Conservation (phyloP, 306 rosid species). For the Trichosanthes cucumerina region DNA sequence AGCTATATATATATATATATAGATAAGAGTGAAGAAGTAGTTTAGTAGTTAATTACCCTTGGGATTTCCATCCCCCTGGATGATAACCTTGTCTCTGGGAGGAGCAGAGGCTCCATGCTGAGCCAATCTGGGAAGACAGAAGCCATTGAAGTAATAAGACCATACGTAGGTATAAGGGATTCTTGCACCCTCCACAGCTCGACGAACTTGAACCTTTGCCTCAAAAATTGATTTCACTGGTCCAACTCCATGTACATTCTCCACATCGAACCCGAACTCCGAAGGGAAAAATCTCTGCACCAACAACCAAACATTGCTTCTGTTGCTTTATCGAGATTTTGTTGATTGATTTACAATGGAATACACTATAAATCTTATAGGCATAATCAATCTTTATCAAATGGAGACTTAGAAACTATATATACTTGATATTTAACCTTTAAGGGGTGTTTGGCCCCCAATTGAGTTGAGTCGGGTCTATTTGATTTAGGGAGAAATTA, state of each 20-base stretch:
- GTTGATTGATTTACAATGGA: no score
- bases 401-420: no score
- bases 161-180: neutral
- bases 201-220: neutral
- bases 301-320: neutral
- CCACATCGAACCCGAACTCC: neutral
- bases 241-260: neutral
- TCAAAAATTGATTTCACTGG: neutral
- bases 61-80: slow-evolving; percentile 3
- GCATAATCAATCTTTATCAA: no score
- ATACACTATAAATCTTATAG: no score
- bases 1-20: neutral
- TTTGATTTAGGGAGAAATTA: no score
- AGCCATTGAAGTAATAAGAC: neutral
- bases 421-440: no score
- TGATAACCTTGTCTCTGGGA: neutral
- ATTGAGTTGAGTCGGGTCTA: no score
- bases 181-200: neutral
- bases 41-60: no score
- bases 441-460: no score
- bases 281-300: neutral
- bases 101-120: neutral
- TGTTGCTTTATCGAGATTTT: no score
- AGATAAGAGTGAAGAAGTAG: neutral
- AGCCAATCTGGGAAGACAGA: neutral